Evolutionary conservation across 805 yeast genomes (phyloP).

Genomic region (Nadsonia fulvescens): DNA sequence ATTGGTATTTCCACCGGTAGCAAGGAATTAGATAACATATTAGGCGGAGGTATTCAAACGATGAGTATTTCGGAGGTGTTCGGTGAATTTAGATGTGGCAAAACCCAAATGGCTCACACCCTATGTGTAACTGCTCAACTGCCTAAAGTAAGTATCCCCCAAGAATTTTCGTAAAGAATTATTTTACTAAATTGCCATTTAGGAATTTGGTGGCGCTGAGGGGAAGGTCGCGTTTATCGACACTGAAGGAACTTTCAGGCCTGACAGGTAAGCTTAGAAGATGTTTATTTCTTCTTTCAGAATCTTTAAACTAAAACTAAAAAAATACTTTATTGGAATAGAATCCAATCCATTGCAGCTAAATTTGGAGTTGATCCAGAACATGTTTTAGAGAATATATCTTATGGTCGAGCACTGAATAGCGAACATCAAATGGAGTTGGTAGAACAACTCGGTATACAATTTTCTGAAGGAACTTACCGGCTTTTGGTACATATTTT

Average conservation of each 20-base stretch:
- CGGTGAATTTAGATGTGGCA: conserved; percentile 70
- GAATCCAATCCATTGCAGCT: conserved; percentile 43
- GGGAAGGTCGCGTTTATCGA: conserved; percentile 68
- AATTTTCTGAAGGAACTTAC: conserved; percentile 50
- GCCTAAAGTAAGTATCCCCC: too few relatives aligned
- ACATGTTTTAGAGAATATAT: conserved; percentile 41
- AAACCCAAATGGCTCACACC: conserved; percentile 68
- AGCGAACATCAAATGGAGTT: conserved; percentile 68
- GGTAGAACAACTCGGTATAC: conserved; percentile 45
- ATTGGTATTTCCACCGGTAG: conserved; percentile 53
- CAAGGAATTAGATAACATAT: conserved; percentile 43
- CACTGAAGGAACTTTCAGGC: conserved; percentile 70
- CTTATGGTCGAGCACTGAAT: conserved; percentile 59
- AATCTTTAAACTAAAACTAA: too few relatives aligned
- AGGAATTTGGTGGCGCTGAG: conserved; percentile 64
- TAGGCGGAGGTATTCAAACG: conserved; percentile 64
- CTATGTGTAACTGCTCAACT: conserved; percentile 60
- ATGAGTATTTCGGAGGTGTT: conserved; percentile 66
- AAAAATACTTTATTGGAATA: too few relatives aligned
- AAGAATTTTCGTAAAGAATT: too few relatives aligned
- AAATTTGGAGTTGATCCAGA: conserved; percentile 54
- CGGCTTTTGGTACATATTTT: too few relatives aligned
- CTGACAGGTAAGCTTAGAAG: too few relatives aligned
- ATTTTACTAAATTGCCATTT: too few relatives aligned
- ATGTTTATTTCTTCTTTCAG: too few relatives aligned